Base-by-base conservation (phyloP, 208 protist genomes). In the Trypanosoma brucei region DNA sequence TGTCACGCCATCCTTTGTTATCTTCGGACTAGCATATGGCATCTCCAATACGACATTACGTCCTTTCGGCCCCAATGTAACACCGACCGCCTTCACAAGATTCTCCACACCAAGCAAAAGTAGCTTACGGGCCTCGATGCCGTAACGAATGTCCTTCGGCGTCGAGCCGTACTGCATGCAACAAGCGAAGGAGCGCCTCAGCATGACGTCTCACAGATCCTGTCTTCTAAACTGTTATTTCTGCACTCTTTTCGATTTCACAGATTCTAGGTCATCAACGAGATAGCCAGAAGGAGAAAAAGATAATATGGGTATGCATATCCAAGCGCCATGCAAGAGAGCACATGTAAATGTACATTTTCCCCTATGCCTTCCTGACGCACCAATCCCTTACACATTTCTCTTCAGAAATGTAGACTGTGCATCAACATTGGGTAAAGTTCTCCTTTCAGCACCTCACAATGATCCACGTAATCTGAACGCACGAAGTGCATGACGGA, bases 1-100 rank as follows among this genome's bases (percentile, higher is more conserved):
- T 31, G 98, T 99, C 14, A 99, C 98, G 79, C 99, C 99, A 66
- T 99, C 99, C 86, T 99, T 99, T 48, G 99, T 99, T 81, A 99
- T 99, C 67, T 99, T 99, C 35, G 99, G 98, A 42, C 88, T 70
- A 37, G 97, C 97, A 79, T 98, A 99, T 36, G 88, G 77, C 86
- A 99, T 97, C 65, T 99, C 98, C 3, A 99, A 88, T 34, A 99
- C 93, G 0, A 99, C 98, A 72, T 99, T 99, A 58, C 98, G 84
- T 31, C 98, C 98, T 79, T 98, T 99, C 52, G 98, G 98, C 6
- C 98, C 98, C 14, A 99, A 88, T 14, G 98, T 99, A 33, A 98
- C 92, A 45, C 94, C 85, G 7, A 99, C 98, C 4, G 97, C 97
- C 55, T 96, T 93, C 2, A 98, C 96, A 1, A 99, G 84, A 55